Percentiles rank a stretch among this genome's conserved stretches.
phyloP scores from a whole-genome alignment of 1,139 yeast genomes.

The Yamadazyma dendronema region DNA sequence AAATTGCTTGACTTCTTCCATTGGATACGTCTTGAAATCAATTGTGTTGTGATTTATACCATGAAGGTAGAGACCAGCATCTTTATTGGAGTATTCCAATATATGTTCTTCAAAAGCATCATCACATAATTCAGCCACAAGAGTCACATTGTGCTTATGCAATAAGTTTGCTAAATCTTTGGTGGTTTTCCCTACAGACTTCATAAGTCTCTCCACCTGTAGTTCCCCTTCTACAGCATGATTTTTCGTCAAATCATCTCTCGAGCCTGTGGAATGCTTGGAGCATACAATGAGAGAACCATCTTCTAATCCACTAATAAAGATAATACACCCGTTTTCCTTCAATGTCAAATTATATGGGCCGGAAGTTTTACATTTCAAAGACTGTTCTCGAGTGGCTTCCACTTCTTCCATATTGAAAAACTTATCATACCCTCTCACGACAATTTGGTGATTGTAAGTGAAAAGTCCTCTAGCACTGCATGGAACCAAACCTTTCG shows the following conservation, averaged over 20 bases:
- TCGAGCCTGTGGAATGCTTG: constrained; percentile 79
- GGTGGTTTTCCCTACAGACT: constrained; percentile 32
- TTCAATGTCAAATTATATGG: constrained; percentile 82
- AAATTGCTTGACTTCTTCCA: constrained; percentile 57
- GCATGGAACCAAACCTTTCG: constrained; percentile 55
- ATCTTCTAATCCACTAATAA: constrained; percentile 71
- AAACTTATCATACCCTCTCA: constrained; percentile 93
- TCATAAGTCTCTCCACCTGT: constrained; percentile 56
- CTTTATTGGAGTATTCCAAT: constrained; percentile 62
- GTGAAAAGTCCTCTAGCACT: constrained; percentile 88
- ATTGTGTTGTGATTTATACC: constrained; percentile 76
- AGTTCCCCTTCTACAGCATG: constrained; percentile 76
- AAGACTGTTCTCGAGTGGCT: constrained; percentile 47
- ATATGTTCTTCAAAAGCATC: constrained; percentile 95
- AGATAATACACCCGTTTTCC: constrained; percentile 91
- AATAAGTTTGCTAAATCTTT: constrained; percentile 57
- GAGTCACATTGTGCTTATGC: constrained; percentile 59
- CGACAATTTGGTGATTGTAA: constrained; percentile 48
- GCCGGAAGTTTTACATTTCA: constrained; percentile 54
- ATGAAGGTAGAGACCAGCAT: constrained; percentile 84
- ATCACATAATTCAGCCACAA: constrained; percentile 91
- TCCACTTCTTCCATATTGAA: constrained; percentile 73
- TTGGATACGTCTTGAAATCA: constrained; percentile 62
- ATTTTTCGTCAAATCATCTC: constrained; percentile 54
- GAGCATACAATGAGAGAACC: constrained; percentile 83